These are phyloP conservation scores for Kalanchoe fedtschenkoi DNA, from an alignment of 164 flowering plant genomes.

Conservation along the genomic window DNA sequence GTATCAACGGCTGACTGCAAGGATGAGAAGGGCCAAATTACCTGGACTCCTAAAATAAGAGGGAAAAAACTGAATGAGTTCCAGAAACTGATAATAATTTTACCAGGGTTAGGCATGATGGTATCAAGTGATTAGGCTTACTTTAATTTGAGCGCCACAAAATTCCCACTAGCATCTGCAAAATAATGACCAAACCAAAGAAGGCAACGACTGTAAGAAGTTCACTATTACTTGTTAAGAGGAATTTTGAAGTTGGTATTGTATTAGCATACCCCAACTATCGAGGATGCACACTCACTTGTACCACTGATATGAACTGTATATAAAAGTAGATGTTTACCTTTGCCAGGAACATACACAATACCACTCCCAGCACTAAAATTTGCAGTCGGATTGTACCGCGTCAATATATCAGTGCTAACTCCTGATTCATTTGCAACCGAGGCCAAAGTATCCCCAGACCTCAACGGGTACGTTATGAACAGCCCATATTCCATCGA, in stretches of 20 bases:
- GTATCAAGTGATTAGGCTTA: conserved; percentile 6
- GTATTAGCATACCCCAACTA: neutral
- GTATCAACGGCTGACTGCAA: neutral
- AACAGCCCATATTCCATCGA: conserved; percentile 53
- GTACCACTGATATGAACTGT: no score
- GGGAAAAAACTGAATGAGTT: neutral
- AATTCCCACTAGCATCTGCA: conserved; percentile 47
- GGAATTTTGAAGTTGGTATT: neutral
- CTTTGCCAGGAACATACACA: conserved; percentile 31
- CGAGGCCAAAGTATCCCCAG: conserved; percentile 22
- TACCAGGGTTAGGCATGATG: neutral
- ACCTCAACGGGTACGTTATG: conserved; percentile 43
- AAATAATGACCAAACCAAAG: neutral
- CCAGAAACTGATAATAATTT: neutral
- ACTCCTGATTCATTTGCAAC: conserved; percentile 18
- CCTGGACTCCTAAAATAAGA: conserved; percentile 23
- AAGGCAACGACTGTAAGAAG: no score
- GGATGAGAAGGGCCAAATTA: conserved; percentile 13
- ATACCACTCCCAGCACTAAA: conserved; percentile 25
- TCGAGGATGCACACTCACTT: no score
- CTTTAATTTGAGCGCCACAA: conserved; percentile 30
- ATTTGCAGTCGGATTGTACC: conserved; percentile 20
- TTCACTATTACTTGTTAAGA: neutral
- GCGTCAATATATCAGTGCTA: conserved; percentile 16
- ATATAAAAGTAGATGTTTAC: conserved; percentile 8